These are phyloP conservation scores for Capronia coronata DNA, from an alignment of 2,329 filamentous ascomycete genomes.

Conservation along the genomic window DNA sequence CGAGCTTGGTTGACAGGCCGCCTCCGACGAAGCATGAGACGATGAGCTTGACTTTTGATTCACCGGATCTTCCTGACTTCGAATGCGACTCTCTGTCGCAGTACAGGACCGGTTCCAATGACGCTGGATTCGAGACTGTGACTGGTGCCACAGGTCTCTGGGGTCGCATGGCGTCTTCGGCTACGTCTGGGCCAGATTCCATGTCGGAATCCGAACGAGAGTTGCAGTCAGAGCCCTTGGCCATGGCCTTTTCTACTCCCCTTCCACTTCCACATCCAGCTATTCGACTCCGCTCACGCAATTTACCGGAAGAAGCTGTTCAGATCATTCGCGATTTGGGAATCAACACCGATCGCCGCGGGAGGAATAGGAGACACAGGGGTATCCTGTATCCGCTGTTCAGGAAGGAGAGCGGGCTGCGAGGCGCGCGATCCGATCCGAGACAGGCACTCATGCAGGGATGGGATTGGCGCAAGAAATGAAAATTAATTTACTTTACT, in stretches of 20 bases:
- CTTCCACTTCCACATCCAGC: background rate
- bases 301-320: slow-evolving; percentile 7
- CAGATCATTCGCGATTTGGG: background rate
- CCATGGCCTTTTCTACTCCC: slow-evolving; percentile 7
- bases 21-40: background rate
- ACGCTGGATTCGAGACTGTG: background rate
- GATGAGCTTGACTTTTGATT: slow-evolving; percentile 3
- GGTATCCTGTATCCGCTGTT: slow-evolving; percentile 16
- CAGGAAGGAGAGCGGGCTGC: slow-evolving; percentile 15
- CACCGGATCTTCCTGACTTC: slow-evolving; percentile 3
- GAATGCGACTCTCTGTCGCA: background rate
- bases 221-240: background rate
- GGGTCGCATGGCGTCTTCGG: background rate
- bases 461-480: slow-evolving; percentile 20
- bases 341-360: background rate
- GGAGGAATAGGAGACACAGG: background rate
- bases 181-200: too few relatives aligned
- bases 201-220: background rate
- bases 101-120: background rate
- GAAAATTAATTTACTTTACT: too few relatives aligned
- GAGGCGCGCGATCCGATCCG: slow-evolving; percentile 18
- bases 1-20: slow-evolving; percentile 2
- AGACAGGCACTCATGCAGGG: slow-evolving; percentile 11
- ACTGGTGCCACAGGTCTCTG: background rate
- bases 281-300: slow-evolving; percentile 1